phyloP scores from a whole-genome alignment of 192 early-diverging fungal genomes.

The Backusella tarrabulga region DNA sequence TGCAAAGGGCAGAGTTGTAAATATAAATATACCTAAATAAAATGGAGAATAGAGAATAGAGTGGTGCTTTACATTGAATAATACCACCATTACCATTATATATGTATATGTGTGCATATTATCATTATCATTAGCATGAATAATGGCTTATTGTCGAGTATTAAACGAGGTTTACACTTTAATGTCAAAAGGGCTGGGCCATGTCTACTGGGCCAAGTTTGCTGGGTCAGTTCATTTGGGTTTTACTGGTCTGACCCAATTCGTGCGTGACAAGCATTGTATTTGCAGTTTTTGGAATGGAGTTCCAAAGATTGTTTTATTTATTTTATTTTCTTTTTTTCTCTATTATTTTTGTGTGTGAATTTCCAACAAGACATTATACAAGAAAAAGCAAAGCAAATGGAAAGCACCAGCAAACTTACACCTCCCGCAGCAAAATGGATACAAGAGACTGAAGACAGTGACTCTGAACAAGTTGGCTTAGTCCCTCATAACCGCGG shows the following conservation, averaged over 20 bases:
- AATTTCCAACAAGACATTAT: background rate
- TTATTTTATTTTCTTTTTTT: background rate
- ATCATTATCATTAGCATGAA: too few relatives aligned
- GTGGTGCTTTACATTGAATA: too few relatives aligned
- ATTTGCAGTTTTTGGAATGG: background rate
- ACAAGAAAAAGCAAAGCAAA: background rate
- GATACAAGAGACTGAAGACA: conserved; percentile 31
- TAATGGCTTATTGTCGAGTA: too few relatives aligned
- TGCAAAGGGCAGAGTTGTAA: too few relatives aligned
- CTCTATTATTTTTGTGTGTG: background rate
- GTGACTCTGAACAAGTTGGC: conserved; percentile 44
- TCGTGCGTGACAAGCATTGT: background rate
- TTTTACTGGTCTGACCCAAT: background rate
- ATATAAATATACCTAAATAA: too few relatives aligned
- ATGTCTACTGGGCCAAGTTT: too few relatives aligned
- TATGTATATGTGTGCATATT: too few relatives aligned
- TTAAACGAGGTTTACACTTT: too few relatives aligned
- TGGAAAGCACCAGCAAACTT: background rate
- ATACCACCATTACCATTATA: too few relatives aligned
- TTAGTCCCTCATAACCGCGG: conserved; percentile 65
- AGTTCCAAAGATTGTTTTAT: background rate
- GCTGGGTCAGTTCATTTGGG: background rate
- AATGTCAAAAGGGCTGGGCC: too few relatives aligned
- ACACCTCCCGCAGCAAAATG: conserved; percentile 27
- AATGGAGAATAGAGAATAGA: too few relatives aligned